phyloP scores from a whole-genome alignment of 1,284 basidiomycete species.

The Pyrrhoderma noxium region DNA sequence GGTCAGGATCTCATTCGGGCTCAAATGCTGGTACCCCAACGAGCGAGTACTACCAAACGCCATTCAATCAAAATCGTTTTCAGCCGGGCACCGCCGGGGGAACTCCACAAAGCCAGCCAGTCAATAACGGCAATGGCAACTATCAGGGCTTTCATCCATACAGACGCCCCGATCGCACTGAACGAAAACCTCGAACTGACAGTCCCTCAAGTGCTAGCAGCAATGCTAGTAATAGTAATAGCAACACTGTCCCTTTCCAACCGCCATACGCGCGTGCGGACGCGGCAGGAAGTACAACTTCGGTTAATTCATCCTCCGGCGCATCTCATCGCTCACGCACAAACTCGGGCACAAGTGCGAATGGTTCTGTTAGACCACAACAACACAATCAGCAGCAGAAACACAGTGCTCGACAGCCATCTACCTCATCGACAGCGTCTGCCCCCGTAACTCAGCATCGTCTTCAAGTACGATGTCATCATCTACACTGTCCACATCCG shows the following conservation, averaged over 20 bases:
- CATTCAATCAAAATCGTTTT: slow-evolving; percentile 10
- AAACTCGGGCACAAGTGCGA: slow-evolving; percentile 33
- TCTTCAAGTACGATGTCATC: slow-evolving; percentile 27
- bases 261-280: slow-evolving; percentile 68
- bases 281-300: slow-evolving; percentile 67
- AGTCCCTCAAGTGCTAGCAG: slow-evolving; percentile 4
- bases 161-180: slow-evolving; percentile 50
- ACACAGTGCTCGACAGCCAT: slow-evolving; percentile 33
- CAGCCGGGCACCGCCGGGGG: slow-evolving; percentile 1
- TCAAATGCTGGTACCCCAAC: slow-evolving; percentile 27
- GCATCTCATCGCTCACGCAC: slow-evolving; percentile 51
- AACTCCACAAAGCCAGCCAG: neutral
- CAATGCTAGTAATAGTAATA: neutral
- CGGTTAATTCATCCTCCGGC: slow-evolving; percentile 55
- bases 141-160: slow-evolving; percentile 73
- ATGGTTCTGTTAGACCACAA: slow-evolving; percentile 13
- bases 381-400: slow-evolving; percentile 28
- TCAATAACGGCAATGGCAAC: slow-evolving; percentile 18
- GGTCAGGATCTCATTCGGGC: slow-evolving; percentile 24
- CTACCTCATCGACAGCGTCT: slow-evolving; percentile 39
- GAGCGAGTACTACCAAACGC: slow-evolving; percentile 16
- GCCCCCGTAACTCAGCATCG: slow-evolving; percentile 31
- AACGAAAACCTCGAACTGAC: slow-evolving; percentile 17
- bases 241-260: slow-evolving; percentile 34
- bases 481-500: slow-evolving; percentile 27